These are phyloP conservation scores for Sarcomyxa edulis DNA, from an alignment of 768 basidiomycete genomes.

Conservation along the genomic window DNA sequence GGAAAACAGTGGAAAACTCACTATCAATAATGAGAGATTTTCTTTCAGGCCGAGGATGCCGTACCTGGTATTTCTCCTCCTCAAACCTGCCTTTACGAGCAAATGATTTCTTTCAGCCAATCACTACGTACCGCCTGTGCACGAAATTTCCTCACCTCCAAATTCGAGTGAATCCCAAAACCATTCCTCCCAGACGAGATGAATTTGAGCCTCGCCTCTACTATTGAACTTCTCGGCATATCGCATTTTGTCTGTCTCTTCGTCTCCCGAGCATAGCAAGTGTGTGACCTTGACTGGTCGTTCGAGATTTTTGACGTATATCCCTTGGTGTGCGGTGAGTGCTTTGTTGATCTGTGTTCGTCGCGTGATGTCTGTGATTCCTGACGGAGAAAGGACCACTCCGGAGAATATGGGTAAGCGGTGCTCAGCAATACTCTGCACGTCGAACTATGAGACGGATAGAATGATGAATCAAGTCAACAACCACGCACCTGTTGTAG, in stretches of 20 bases:
- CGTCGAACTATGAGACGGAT: neutral
- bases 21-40: conserved; percentile 28
- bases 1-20: too few relatives aligned
- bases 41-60: conserved; percentile 55
- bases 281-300: conserved; percentile 81
- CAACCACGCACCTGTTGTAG: conserved; percentile 48
- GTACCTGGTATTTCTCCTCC: conserved; percentile 54
- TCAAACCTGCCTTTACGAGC: conserved; percentile 58
- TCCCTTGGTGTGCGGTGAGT: conserved; percentile 56
- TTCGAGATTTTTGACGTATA: conserved; percentile 70
- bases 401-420: conserved; percentile 71
- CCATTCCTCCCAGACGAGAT: conserved; percentile 94
- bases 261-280: conserved; percentile 68
- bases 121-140: too few relatives aligned
- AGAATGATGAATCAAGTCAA: neutral
- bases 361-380: conserved; percentile 55
- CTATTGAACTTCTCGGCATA: conserved; percentile 74
- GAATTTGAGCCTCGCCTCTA: conserved; percentile 65
- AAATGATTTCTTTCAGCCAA: too few relatives aligned
- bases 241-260: conserved; percentile 69
- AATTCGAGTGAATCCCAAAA: conserved; percentile 88
- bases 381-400: conserved; percentile 69
- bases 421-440: conserved; percentile 53
- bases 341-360: conserved; percentile 62
- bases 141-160: conserved; percentile 56